Evolutionary conservation across 1,139 yeast species (phyloP), one percentile per base, ranked within the genome.

Genomic region (Sugiyamaella castrensis): DNA sequence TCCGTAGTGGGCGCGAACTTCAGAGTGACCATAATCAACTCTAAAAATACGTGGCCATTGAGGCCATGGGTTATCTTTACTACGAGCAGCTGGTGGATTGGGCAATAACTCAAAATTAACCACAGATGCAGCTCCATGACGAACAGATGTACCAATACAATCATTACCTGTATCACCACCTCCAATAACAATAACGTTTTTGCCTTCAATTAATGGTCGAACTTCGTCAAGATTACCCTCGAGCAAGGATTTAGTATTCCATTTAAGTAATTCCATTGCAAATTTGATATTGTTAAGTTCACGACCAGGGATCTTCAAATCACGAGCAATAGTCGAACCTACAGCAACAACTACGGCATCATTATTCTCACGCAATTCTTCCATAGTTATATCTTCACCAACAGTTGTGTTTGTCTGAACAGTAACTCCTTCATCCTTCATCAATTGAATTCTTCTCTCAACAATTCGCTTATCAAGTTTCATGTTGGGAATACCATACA

Each of bases 111-210:
- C 98, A 69, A 92, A 92, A 77, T 92, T 92, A 58, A 86, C 80
- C 48, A 92, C 96, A n/a, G 95, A 85, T 68, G 86, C 83, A 57
- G 98, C 98, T 36, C 96, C 97, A 67, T 92, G 98, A 73, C 98
- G 85, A 39, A 95, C 92, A 29, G 97, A 82, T 35, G 98, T 92
- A 72, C 98, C 98, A 66, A 92, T 80, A 79, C 98, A 92, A 76
- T 92, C 98, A 67, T 92, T 92, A 80, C 98, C 98, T 39, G 98
- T 92, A 70, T 92, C 98, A 80, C 98, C 98, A 75, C 98, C 98
- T 65, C 98, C 98, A 74, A 92, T 91, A 52, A 92, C 98, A 64
- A 92, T 82, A 52, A 92, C 98, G 58, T 87, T 76, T 76, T 91
- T 92, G 59, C 95, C 98, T 56, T 77, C 81, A 54, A 92, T 72